Evolutionary conservation across 2,329 filamentous ascomycete species (phyloP).

Genomic region (Proliferodiscus dingleyae): DNA sequence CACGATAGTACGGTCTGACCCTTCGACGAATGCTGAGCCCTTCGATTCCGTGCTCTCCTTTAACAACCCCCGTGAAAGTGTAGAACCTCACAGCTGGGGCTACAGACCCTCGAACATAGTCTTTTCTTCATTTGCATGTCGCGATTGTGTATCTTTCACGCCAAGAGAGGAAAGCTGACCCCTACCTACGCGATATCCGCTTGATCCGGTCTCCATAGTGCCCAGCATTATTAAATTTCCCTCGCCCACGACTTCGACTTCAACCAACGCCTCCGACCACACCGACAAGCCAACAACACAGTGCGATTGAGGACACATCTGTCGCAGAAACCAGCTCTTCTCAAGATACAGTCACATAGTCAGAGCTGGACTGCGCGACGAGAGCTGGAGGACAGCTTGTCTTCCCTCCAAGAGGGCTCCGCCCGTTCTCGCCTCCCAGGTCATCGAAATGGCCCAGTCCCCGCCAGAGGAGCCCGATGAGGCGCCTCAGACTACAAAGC

Average conservation of each 20-base stretch:
- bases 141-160: too few relatives aligned
- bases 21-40: too few relatives aligned
- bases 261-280: not conserved
- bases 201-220: conserved; percentile 12
- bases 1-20: too few relatives aligned
- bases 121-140: too few relatives aligned
- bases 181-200: conserved; percentile 12
- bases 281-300: not conserved
- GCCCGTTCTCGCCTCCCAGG: conserved; percentile 17
- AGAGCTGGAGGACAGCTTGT: conserved; percentile 14
- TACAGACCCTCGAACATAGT: too few relatives aligned
- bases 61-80: too few relatives aligned
- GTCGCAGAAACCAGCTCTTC: not conserved
- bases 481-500: conserved; percentile 60
- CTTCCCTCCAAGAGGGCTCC: conserved; percentile 16
- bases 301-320: not conserved
- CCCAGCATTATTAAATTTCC: conserved; percentile 8
- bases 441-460: conserved; percentile 17
- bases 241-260: not conserved
- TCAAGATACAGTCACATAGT: not conserved
- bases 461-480: conserved; percentile 31
- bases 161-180: not conserved
- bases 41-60: too few relatives aligned
- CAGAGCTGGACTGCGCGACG: not conserved
- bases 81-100: too few relatives aligned